Conservation (phyloP, 208 protist species). For the Trypanosoma grayi region DNA sequence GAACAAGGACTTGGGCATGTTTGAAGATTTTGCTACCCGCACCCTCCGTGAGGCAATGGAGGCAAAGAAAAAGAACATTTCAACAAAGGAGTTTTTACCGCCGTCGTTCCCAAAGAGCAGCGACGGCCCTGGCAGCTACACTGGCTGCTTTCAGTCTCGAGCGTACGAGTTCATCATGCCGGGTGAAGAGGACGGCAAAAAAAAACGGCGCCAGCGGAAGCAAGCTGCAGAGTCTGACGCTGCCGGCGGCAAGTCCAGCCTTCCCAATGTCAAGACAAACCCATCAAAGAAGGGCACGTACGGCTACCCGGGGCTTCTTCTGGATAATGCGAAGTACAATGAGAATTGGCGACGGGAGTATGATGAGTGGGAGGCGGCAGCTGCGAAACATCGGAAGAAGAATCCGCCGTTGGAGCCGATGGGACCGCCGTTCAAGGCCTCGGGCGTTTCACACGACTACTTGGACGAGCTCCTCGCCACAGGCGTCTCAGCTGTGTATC, state of each 20-base stretch:
- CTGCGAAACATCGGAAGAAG: constrained; percentile 23
- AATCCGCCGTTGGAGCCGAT: constrained; percentile 16
- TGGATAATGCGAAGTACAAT: constrained; percentile 64
- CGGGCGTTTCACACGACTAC: constrained; percentile 53
- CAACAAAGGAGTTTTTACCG: constrained; percentile 64
- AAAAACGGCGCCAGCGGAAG: constrained; percentile 19
- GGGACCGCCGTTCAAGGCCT: constrained; percentile 43
- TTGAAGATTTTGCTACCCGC: constrained; percentile 37
- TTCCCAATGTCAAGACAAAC: constrained; percentile 83
- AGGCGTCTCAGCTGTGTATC: constrained; percentile 72
- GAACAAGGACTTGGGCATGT: constrained; percentile 44
- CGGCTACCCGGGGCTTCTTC: constrained; percentile 60
- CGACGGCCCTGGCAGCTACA: constrained; percentile 84
- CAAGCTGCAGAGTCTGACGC: neutral
- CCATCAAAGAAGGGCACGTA: constrained; percentile 84
- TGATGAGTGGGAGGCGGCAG: constrained; percentile 22
- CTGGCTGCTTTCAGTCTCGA: constrained; percentile 74
- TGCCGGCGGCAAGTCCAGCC: constrained; percentile 25
- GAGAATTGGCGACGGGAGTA: constrained; percentile 47
- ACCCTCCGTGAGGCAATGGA: constrained; percentile 29
- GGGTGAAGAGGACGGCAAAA: constrained; percentile 45
- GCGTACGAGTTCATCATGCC: constrained; percentile 79
- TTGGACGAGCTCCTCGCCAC: constrained; percentile 76
- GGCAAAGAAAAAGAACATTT: constrained; percentile 46
- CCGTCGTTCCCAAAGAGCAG: constrained; percentile 66